Base-by-base conservation (phyloP, 331 rosid genomes). In the Arachis monticola region DNA sequence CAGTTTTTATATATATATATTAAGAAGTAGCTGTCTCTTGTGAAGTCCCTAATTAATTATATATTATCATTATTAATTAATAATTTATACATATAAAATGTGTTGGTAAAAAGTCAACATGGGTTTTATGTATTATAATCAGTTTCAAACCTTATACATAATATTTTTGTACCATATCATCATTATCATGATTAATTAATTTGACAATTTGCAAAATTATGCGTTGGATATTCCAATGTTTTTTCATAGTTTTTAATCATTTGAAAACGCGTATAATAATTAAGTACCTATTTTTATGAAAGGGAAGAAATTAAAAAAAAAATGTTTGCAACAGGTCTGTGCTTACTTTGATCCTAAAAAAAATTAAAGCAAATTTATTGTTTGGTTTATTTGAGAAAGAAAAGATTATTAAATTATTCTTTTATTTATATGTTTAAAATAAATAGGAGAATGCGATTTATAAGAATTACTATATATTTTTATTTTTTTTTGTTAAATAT, bases 201-300 rank as follows among this genome's bases (percentile, higher is more conserved):
- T 17, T 58, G 69, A 58, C 77, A 66, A 64, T 51, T 73, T 80
- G 85, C 85, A 69, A 64, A 63, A 58, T 38, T 38, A 62, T 68
- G 64, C 80, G 40, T 59, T 56, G 82, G 75, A 84, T 80, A 80
- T 73, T 57, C 75, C 68, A 6, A 4, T 13, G 12, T 3, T 51
- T 72, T 32, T 42, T 17, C 62, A 42, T 8, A 27, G 8, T 68
- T 75, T 48, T 48, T 48, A 10, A 10, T 61, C 48, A 9, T 60
- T 48, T 22, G n/a, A 12, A 52, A 2, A 35, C 32, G n/a, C n/a
- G 51, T 47, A 17, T 17, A 27, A 27, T 27, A 27, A 27, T 27
- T 27, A 67, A 41, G 27, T 55, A 60, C 58, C 50, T 77, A 30
- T 47, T 83, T 83, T 53, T 57, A 13, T 68, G 41, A 13, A 38